Evolutionary conservation across 805 yeast species (phyloP).

Genomic region (Metschnikowia chrysomelidarum): DNA sequence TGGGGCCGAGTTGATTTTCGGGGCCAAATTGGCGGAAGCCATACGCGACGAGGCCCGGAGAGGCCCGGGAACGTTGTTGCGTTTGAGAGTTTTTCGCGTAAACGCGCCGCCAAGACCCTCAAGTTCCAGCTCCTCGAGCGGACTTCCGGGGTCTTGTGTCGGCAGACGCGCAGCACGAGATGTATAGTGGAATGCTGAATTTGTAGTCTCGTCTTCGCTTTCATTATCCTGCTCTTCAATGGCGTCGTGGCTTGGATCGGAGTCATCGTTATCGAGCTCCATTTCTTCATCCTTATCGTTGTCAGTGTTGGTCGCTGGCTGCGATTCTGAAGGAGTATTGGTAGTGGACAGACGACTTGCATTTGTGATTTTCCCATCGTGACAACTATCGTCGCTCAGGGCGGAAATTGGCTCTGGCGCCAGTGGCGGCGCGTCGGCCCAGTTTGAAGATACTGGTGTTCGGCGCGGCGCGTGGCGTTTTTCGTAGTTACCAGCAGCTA

Average conservation of each 20-base stretch:
- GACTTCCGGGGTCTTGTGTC: too few relatives aligned
- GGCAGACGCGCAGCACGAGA: too few relatives aligned
- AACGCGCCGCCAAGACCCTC: slow-evolving; percentile 9
- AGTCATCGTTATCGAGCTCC: too few relatives aligned
- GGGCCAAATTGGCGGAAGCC: slow-evolving; percentile 6
- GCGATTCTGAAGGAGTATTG: too few relatives aligned
- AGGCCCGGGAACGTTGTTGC: slow-evolving; percentile 15
- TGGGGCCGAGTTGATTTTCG: slow-evolving; percentile 17
- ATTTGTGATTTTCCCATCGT: too few relatives aligned
- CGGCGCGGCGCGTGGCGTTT: slow-evolving; percentile 1
- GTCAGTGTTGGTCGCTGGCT: too few relatives aligned
- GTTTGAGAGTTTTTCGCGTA: slow-evolving; percentile 11
- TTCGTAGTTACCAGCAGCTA: slow-evolving; percentile 13
- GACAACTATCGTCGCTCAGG: too few relatives aligned
- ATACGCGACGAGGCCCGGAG: slow-evolving; percentile 10
- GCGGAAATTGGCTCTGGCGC: neutral
- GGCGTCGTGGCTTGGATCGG: neutral
- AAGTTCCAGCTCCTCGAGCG: slow-evolving; percentile 10
- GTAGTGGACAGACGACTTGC: too few relatives aligned
- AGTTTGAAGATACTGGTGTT: slow-evolving; percentile 2
- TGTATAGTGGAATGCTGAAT: neutral
- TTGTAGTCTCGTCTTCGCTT: neutral
- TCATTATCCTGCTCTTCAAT: neutral
- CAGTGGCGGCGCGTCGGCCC: slow-evolving; percentile 4
- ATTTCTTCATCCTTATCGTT: too few relatives aligned